Base-by-base conservation (phyloP, 208 protist species). In the Crithidia fasciculata region DNA sequence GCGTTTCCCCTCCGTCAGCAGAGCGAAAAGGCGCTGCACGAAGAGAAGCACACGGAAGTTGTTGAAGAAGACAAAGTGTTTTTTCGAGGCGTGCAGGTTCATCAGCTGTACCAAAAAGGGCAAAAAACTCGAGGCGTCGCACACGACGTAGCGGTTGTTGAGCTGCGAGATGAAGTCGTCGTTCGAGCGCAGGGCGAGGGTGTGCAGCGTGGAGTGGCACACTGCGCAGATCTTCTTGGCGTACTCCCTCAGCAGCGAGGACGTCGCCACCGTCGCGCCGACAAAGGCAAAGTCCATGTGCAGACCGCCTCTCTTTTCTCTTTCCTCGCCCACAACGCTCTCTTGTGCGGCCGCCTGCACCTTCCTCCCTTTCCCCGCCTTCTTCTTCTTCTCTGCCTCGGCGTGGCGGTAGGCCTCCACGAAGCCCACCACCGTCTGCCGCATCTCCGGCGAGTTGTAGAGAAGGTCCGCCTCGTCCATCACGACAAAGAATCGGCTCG, bases 31-130 rank as follows among this genome's bases (percentile, higher is more conserved):
- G 40, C 85, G 74, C 67, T 88, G 79, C 8, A 94, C 88, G 72
- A 95, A 96, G 4, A 81, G 59, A 4, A 96, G 80, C 39, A 83
- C 86, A 56, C 81, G 77, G 47, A 83, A 76, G 69, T 79, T 86
- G 80, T 97, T 96, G 74, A 96, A 97, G 72, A 97, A 97, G 18
- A 97, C 86, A 81, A 96, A 96, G 78, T 97, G 94, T 69, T 97
- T 97, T 65, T 95, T 93, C 12, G 83, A 92, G 0, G 91, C 76
- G 68, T 97, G 94, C 10, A 93, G 36, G 73, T 96, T 96, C 78
- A 97, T 89, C 12, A 96, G 62, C 69, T 97, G 94, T 54, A 96
- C 73, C 18, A 96, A 71, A 9, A 88, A 63, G 2, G 89, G 80
- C 7, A 97, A 61, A 61, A 95, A 93, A 59, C 87, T 81, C 2